A percentile compares a stretch with the other conserved stretches of the same genome.
These are phyloP conservation scores for Sclerotiophoma versabilis DNA, from an alignment of 2,329 filamentous ascomycete species.

Conservation along the genomic window DNA sequence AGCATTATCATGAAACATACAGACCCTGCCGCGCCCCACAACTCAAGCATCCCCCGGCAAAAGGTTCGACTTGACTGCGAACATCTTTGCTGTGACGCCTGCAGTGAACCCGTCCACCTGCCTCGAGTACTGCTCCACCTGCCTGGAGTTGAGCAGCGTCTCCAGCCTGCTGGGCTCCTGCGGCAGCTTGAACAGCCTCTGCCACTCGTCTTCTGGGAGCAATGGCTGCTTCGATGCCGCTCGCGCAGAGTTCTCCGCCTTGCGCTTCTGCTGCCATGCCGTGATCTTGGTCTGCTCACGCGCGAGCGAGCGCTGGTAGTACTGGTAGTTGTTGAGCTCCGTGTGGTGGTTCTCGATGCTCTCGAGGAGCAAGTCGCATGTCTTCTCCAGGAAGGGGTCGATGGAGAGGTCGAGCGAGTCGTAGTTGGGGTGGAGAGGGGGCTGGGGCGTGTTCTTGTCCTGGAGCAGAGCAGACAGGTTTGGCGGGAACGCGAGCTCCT, in stretches of 20 bases:
- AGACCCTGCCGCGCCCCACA: constrained; percentile 27
- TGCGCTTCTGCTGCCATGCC: constrained; percentile 95
- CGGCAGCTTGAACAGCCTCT: constrained; percentile 96
- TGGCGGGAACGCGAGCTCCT: constrained; percentile 76
- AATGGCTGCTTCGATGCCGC: constrained; percentile 84
- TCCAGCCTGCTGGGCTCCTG: constrained; percentile 92
- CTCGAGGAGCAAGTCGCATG: constrained; percentile 93
- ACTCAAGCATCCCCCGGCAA: constrained; percentile 60
- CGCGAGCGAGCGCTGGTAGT: constrained; percentile 91
- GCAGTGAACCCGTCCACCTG: constrained; percentile 97
- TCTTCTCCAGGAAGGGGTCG: constrained; percentile 98
- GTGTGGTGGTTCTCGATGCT: constrained; percentile 98
- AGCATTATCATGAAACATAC: constrained; percentile 41
- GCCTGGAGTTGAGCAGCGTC: constrained; percentile 91
- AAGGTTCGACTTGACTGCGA: constrained; percentile 80
- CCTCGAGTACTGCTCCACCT: constrained; percentile 97
- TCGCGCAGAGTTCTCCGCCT: constrained; percentile 89
- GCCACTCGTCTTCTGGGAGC: constrained; percentile 97
- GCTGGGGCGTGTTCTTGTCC: constrained; percentile 63
- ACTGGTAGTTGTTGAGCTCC: constrained; percentile 98
- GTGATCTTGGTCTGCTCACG: constrained; percentile 97
- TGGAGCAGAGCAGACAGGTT: constrained; percentile 80
- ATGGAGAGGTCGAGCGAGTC: constrained; percentile 91
- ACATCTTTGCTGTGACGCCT: constrained; percentile 94
- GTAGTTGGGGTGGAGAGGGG: constrained; percentile 83